Evolutionary conservation across 805 yeast species (phyloP), one percentile per base, ranked within the genome.

Genomic region (Suhomyces sp.): DNA sequence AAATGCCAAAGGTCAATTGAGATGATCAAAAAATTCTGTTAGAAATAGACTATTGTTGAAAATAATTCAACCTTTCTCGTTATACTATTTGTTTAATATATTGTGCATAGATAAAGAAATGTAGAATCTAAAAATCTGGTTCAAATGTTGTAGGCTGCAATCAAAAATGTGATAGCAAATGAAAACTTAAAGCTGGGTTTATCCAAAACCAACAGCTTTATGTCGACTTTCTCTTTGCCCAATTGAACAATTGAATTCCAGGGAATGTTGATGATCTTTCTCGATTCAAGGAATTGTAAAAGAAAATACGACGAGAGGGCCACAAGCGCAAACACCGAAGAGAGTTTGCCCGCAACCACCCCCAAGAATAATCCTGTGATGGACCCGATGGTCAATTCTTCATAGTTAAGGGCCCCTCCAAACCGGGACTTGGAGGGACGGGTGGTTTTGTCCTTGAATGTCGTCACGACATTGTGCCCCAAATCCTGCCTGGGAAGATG

Each of bases 351-450:
- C n/a, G 73, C 68, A 20, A 80, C 59, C 15, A 76, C 63, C 1
- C 88, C 88, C 33, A 74, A 45, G 22, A 75, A 63, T 38, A 80
- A 60, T 0, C 88, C 87, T 6, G 77, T 63, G 50, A 81, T 63
- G 1, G 83, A 76, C 5, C 88, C 88, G 39, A 78, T 57, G 11
- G 84, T 70, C 48, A 81, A 60, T 48, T 81, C 83, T 47, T 73
- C 72, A 50, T 81, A 81, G 56, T 77, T 74, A 43, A 80, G 58
- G 37, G 62, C 64, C 0, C 74, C 74, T n/a, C 65, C 65, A 35
- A 75, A 47, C 15, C 56, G 46, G 7, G 58, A 46, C 29, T 42
- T 30, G 13, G 23, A 26, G 10, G 33, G 33, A 27, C n/a, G 15
- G 14, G 6, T 19, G 30, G 9, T 11, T 20, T 16, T 31, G 6